Evolutionary conservation across 176 grass and related monocot species (phyloP), one percentile per base, ranked within the genome.

Genomic region (Puccinellia tenuiflora): DNA sequence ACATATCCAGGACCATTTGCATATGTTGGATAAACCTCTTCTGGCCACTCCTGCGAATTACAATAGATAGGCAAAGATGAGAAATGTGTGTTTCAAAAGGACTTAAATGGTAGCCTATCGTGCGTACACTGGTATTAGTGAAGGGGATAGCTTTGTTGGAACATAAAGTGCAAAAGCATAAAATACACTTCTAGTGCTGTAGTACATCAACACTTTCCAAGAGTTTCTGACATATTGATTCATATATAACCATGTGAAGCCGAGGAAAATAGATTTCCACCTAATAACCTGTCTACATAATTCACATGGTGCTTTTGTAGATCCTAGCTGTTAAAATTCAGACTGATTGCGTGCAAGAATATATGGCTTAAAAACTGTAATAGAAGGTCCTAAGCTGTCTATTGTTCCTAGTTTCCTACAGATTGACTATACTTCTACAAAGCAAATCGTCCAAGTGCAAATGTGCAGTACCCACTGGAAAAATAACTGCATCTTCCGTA

Each of bases 1-100:
- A 95, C 85, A 77, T 98, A 98, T 56, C 95, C 95, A 86, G 95
- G 95, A 84, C 95, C 92, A 86, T 98, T 98, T 48, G 95, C 95
- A 86, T 98, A 98, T 21, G 89, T 90, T 74, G 95, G 95, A 80
- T 98, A 94, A 75, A 92, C 88, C 86, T 97, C 94, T 86, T 94
- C 94, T 62, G 94, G 94, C 94, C 94, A 97, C 83, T 98, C 95
- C 95, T 98, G 83, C 68, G 82, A 84, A 89, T 39, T 75, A 82
- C 6, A 63, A 25, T 50, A 81, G 39, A 88, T 59, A 76, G 83
- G 67, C 45, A 83, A 61, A 90, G 12, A 73, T 71, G 29, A 84
- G 72, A 86, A 83, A 75, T 21, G 20, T 28, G 72, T 73, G 37
- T 60, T 86, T 30, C 81, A 16, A 65, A 28, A 3, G 10, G 33